Evolutionary conservation across 2,329 filamentous ascomycete genomes (phyloP), one percentile per base, ranked within the genome.

Genomic region (Penicillium sp.): DNA sequence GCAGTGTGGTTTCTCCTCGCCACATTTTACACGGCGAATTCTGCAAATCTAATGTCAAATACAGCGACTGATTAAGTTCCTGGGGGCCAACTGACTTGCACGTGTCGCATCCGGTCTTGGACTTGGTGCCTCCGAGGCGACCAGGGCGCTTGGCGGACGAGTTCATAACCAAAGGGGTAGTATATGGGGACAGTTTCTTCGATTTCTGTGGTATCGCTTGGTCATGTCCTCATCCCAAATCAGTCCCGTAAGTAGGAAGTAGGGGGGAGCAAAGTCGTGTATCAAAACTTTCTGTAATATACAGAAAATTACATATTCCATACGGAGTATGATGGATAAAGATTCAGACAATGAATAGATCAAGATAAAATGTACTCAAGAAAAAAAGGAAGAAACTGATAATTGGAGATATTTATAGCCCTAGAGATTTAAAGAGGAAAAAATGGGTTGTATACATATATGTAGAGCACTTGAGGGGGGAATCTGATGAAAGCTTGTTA

Each of bases 31-130:
- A 6, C 62, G 59, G 7, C 63, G 62, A 38, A 57, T 57, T 43
- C 62, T 62, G 37, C 9, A 6, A 45, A 4, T 17, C 8, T 13
- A 13, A 38, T 43, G 25, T 45, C 25, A 45, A 29, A 29, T 19
- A 29, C 17, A 35, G 58, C 21, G 47, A 50, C 31, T 52, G 13
- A 13, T 25, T 5, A 6, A 45, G 17, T n/a, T 29, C 2, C 17
- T 13, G 10, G 17, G 42, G 17, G 8, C 13, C 15, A 33, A 59
- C 64, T 51, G 21, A 67, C 65, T 66, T 68, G 62, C 63, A 68
- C 23, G 65, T 67, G 41, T 59, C 37, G 50, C 65, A 68, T 7
- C 66, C 62, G 3, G 56, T 65, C 45, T 58, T 64, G 9, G 66
- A 67, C 33, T 67, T 68, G 41, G 56, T 58, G 33, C 54, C 45